Percentiles rank a stretch among this genome's conserved stretches.
These are phyloP conservation scores for Candolleomyces efflorescens DNA, from an alignment of 768 basidiomycete genomes.

Conservation along the genomic window DNA sequence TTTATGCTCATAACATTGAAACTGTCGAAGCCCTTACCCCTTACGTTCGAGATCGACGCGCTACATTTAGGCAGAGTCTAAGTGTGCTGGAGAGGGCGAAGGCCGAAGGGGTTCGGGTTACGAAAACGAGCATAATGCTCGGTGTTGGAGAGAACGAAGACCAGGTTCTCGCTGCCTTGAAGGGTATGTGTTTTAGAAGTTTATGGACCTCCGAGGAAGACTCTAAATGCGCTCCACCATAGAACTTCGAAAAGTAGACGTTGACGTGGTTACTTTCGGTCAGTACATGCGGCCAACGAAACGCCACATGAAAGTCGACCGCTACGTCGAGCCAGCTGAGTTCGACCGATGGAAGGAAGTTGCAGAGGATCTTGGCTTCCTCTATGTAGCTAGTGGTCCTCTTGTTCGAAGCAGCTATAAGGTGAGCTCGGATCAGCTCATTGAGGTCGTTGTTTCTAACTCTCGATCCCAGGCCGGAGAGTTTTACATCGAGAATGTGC, in stretches of 20 bases:
- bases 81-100: constrained; percentile 81
- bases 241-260: constrained; percentile 86
- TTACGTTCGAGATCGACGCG: constrained; percentile 91
- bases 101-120: constrained; percentile 77
- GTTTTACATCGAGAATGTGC: constrained; percentile 89
- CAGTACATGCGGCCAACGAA: constrained; percentile 99
- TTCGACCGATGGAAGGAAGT: constrained; percentile 88
- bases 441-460: constrained; percentile 1
- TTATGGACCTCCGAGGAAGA: constrained; percentile 1
- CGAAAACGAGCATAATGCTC: constrained; percentile 98
- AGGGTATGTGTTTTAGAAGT: constrained; percentile 47
- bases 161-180: constrained; percentile 77
- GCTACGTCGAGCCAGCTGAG: constrained; percentile 91
- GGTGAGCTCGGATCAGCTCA: constrained; percentile 41
- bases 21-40: constrained; percentile 94
- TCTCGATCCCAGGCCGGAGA: constrained; percentile 76
- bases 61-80: constrained; percentile 84
- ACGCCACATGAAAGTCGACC: constrained; percentile 97
- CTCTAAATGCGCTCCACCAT: constrained; percentile 3
- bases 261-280: constrained; percentile 98
- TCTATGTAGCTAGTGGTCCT: constrained; percentile 96
- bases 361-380: constrained; percentile 91
- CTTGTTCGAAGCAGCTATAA: constrained; percentile 96
- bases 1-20: constrained; percentile 97
- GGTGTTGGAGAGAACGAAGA: constrained; percentile 90